phyloP scores from a whole-genome alignment of 768 basidiomycete species.

The Flagelloscypha sp. region DNA sequence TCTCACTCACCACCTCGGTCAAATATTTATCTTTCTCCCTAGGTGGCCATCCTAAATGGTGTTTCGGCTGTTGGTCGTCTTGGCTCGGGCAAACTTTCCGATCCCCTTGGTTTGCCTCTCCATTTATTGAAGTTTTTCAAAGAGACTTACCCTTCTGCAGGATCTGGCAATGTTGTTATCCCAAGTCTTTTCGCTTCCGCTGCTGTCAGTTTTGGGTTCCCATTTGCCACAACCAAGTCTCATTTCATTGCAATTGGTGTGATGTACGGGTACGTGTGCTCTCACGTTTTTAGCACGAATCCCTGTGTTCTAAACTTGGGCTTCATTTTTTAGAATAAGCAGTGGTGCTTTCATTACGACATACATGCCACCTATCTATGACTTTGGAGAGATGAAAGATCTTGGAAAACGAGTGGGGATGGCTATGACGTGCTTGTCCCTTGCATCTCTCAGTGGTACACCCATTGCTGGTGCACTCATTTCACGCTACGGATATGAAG shows the following conservation, averaged over 20 bases:
- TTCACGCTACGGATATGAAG: no score
- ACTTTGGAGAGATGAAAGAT: conserved; percentile 22
- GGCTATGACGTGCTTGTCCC: conserved; percentile 22
- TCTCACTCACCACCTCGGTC: no score
- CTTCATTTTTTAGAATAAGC: no score
- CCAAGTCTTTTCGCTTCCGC: conserved; percentile 44
- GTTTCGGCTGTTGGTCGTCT: conserved; percentile 49
- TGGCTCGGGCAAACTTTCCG: conserved; percentile 37
- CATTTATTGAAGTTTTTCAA: no score
- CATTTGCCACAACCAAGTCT: conserved; percentile 34
- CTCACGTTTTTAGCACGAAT: no score
- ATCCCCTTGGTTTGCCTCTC: conserved; percentile 37
- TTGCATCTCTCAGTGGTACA: conserved; percentile 28
- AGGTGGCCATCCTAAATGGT: conserved; percentile 57
- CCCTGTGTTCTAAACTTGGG: no score
- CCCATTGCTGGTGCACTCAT: conserved; percentile 32
- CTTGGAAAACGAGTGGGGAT: conserved; percentile 27
- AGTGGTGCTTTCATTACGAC: conserved; percentile 25
- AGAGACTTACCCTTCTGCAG: conserved; percentile 19
- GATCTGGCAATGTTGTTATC: conserved; percentile 49
- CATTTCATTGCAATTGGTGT: conserved; percentile 37
- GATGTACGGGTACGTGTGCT: conserved; percentile 60
- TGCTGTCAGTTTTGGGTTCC: conserved; percentile 53
- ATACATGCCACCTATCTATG: conserved; percentile 19
- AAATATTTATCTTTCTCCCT: no score